phyloP scores from a whole-genome alignment of 805 yeast species.

The Saccharomycopsis microspora region DNA sequence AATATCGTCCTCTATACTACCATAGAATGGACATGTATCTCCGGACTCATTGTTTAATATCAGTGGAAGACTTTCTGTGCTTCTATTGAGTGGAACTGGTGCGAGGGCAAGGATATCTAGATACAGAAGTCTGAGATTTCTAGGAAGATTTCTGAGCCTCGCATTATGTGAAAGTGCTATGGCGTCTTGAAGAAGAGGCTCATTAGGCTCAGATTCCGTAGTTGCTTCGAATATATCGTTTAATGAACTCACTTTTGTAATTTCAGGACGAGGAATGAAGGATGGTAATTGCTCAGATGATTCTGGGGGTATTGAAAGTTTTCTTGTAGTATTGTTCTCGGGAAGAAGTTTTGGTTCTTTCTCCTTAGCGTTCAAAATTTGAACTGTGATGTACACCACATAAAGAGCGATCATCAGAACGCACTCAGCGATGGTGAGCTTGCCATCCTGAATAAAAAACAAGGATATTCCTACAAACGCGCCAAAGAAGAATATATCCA shows the following conservation, averaged over 20 bases:
- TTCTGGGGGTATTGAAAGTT: no score
- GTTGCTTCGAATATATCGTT: background rate
- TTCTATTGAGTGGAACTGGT: no score
- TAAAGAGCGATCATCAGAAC: conserved; percentile 5
- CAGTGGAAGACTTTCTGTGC: no score
- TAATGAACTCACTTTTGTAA: no score
- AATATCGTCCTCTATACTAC: background rate
- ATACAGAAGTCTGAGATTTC: background rate
- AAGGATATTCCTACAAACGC: conserved; percentile 16
- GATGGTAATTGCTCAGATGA: no score
- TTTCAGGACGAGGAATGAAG: no score
- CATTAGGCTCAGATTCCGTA: background rate
- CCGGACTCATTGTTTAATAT: no score
- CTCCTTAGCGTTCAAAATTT: background rate
- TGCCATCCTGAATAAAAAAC: conserved; percentile 14
- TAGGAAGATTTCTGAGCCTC: background rate
- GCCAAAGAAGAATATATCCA: conserved; percentile 16
- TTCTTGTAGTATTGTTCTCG: no score
- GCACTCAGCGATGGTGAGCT: conserved; percentile 8
- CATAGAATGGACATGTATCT: no score
- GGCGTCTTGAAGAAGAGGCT: background rate
- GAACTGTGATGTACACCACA: conserved; percentile 2
- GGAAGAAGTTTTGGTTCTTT: no score
- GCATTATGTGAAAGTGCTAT: background rate
- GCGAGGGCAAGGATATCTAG: background rate